These are phyloP conservation scores for Uronychia setigera DNA, from an alignment of 73 alveolate species.

Conservation along the genomic window DNA sequence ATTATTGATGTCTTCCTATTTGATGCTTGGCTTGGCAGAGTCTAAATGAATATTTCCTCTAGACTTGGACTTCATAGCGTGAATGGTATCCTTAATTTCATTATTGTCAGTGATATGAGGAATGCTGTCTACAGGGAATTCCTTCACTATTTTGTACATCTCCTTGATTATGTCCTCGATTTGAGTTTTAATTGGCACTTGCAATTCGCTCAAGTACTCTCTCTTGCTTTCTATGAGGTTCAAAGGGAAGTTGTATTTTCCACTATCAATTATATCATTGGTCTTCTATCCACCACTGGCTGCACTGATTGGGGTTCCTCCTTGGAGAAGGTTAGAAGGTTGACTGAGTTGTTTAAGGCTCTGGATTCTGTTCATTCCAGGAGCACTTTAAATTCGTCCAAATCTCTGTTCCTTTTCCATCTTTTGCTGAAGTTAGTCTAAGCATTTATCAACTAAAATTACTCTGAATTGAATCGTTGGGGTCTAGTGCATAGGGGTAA, in stretches of 20 bases:
- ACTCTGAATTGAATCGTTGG: neutral
- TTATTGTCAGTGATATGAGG: conserved; percentile 57
- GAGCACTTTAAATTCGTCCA: no score
- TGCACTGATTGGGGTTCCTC: no score
- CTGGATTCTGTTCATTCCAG: neutral
- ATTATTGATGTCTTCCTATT: conserved; percentile 12
- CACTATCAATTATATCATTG: neutral
- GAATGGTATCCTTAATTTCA: conserved; percentile 51
- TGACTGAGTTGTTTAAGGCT: neutral
- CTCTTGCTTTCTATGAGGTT: conserved; percentile 11
- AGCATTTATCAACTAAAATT: no score
- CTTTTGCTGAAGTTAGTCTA: no score
- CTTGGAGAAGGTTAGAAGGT: no score
- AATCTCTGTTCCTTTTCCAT: no score
- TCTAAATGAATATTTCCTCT: neutral
- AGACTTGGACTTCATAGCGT: neutral
- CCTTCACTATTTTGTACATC: conserved; percentile 49
- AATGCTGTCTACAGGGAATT: conserved; percentile 46
- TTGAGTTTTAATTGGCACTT: conserved; percentile 32
- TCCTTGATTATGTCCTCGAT: conserved; percentile 51
- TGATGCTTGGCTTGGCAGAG: conserved; percentile 2
- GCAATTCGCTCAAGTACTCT: conserved; percentile 44
- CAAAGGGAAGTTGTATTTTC: neutral
- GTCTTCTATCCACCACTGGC: no score
- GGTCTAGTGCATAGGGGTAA: conserved; percentile 32